These are phyloP conservation scores for Elsinoe arachidis DNA, from an alignment of 2,329 filamentous ascomycete species.

Conservation along the genomic window DNA sequence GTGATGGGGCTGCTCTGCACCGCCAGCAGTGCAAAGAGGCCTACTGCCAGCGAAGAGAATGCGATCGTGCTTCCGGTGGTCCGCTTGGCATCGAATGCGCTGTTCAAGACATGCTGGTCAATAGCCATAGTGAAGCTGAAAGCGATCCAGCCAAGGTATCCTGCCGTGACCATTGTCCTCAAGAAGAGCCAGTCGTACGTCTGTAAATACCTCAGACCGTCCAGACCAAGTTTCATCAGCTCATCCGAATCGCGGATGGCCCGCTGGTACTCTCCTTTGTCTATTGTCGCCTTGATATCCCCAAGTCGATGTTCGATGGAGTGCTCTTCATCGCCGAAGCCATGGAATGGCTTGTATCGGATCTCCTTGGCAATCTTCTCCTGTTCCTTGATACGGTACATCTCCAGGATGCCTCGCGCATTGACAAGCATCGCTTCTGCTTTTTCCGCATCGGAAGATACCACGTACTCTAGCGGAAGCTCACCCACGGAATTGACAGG, in stretches of 20 bases:
- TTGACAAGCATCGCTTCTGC: constrained; percentile 79
- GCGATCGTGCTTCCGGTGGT: constrained; percentile 50
- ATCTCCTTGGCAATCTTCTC: constrained; percentile 69
- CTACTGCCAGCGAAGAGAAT: constrained; percentile 69
- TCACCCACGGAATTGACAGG: constrained; percentile 95
- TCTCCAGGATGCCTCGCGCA: constrained; percentile 78
- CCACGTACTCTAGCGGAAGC: constrained; percentile 73
- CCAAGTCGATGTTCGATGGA: constrained; percentile 59
- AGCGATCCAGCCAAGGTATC: constrained; percentile 92
- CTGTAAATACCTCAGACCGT: constrained; percentile 85
- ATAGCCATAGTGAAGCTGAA: constrained; percentile 85
- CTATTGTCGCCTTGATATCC: constrained; percentile 60
- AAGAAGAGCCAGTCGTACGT: constrained; percentile 98
- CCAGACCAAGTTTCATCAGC: constrained; percentile 66
- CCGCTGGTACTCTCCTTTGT: constrained; percentile 56
- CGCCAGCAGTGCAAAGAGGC: constrained; percentile 69
- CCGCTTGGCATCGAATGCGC: constrained; percentile 55
- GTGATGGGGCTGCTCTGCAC: constrained; percentile 69
- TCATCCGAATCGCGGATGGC: constrained; percentile 71
- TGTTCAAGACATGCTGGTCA: constrained; percentile 76
- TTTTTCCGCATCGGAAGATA: constrained; percentile 64
- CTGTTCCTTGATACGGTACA: constrained; percentile 90
- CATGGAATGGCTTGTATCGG: constrained; percentile 65
- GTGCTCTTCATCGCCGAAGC: constrained; percentile 55
- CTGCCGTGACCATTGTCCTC: constrained; percentile 74